phyloP scores from a whole-genome alignment of 1,284 basidiomycete genomes.

The Filobasidium uniguttulatum region DNA sequence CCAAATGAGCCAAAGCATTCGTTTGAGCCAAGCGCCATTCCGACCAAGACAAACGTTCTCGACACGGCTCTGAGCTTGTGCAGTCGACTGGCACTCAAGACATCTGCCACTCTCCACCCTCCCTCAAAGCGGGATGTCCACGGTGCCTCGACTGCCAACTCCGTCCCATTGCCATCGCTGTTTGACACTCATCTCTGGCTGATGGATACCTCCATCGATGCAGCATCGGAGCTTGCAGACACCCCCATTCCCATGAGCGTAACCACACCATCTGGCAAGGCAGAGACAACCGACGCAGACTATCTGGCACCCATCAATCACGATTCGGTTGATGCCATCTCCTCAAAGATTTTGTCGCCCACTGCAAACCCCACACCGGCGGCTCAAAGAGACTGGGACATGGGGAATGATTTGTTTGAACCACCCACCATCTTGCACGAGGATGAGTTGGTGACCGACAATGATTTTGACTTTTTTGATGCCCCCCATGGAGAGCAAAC shows the following conservation, averaged over 20 bases:
- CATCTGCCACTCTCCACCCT: too few species aligned
- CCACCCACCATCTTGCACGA: background rate
- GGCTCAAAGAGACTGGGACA: background rate
- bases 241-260: background rate
- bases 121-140: too few species aligned
- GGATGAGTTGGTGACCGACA: constrained; percentile 10
- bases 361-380: constrained; percentile 1
- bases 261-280: background rate
- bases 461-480: constrained; percentile 14
- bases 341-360: constrained; percentile 5
- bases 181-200: background rate
- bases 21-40: too few species aligned
- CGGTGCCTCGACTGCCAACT: too few species aligned
- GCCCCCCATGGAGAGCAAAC: background rate
- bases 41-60: too few species aligned
- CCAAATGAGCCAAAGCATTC: too few species aligned
- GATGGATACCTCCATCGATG: background rate
- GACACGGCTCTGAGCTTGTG: too few species aligned
- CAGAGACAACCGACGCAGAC: background rate
- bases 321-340: constrained; percentile 10
- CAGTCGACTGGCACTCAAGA: too few species aligned
- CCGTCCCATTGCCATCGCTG: background rate
- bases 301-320: constrained; percentile 1
- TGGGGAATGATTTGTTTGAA: too few species aligned
- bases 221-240: background rate